Percentiles rank a stretch among this genome's conserved stretches.
phyloP scores from a whole-genome alignment of 73 alveolate species.

The Tetrahymena malaccensis region DNA sequence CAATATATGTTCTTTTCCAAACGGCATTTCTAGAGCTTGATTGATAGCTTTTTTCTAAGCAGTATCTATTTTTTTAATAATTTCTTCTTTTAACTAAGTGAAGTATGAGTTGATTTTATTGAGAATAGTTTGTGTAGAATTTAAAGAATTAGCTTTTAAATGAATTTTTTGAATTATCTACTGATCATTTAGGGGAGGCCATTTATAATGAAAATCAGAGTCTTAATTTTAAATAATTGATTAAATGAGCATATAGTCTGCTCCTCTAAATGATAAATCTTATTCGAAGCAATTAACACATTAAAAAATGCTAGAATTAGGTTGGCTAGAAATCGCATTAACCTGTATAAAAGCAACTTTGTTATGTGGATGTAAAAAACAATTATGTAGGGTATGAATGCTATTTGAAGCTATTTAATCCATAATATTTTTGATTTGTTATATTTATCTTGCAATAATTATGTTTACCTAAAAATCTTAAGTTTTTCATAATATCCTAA shows the following conservation, averaged over 20 bases:
- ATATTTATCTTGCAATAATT: no score
- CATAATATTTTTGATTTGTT: no score
- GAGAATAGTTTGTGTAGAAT: neutral
- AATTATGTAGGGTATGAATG: no score
- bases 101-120: neutral
- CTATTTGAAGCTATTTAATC: no score
- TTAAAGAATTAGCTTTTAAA: neutral
- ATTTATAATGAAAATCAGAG: no score
- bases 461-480: no score
- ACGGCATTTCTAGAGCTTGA: neutral
- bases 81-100: neutral
- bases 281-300: no score
- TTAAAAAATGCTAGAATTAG: neutral
- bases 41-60: neutral
- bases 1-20: neutral
- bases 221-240: neutral
- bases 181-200: neutral
- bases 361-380: no score
- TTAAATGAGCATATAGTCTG: neutral
- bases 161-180: neutral
- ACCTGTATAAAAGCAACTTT: no score
- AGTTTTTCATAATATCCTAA: no score
- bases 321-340: neutral
- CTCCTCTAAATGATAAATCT: neutral
- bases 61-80: no score